Conservation (phyloP, 345 rosid genomes). For the Pugionium dolabratum region DNA sequence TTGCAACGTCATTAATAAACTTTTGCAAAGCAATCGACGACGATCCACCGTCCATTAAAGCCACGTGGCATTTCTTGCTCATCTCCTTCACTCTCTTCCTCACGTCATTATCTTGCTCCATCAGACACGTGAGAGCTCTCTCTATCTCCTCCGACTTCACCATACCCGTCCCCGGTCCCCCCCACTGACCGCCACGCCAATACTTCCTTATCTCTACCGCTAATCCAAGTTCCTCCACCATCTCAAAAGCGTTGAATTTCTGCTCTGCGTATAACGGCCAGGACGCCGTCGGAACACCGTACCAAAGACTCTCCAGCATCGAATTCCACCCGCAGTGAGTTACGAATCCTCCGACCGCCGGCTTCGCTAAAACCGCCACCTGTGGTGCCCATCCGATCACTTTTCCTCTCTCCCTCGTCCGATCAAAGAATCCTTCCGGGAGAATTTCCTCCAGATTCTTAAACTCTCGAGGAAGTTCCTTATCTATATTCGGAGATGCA, state of each 20-base stretch:
- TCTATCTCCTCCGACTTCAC: slow-evolving; percentile 42
- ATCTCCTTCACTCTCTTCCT: slow-evolving; percentile 42
- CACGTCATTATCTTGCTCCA: slow-evolving; percentile 39
- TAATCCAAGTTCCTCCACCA: slow-evolving; percentile 47
- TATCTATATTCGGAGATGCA: slow-evolving; percentile 4
- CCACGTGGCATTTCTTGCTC: slow-evolving; percentile 36
- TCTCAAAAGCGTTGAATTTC: slow-evolving; percentile 53
- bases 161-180: background rate
- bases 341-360: slow-evolving; percentile 51
- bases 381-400: slow-evolving; percentile 65
- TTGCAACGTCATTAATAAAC: slow-evolving; percentile 33
- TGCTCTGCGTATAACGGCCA: slow-evolving; percentile 64
- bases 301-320: slow-evolving; percentile 54
- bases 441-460: slow-evolving; percentile 31
- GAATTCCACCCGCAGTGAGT: slow-evolving; percentile 74
- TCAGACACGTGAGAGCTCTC: slow-evolving; percentile 39
- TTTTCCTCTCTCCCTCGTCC: slow-evolving; percentile 42
- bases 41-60: slow-evolving; percentile 47
- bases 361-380: slow-evolving; percentile 40
- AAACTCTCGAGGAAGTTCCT: slow-evolving; percentile 35
- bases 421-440: slow-evolving; percentile 49
- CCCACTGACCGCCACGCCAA: slow-evolving; percentile 22
- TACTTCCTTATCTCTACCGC: slow-evolving; percentile 47
- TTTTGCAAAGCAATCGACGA: slow-evolving; percentile 30
- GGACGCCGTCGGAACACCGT: slow-evolving; percentile 50